Percentiles rank a stretch among this genome's conserved stretches.
Conservation (phyloP, 768 basidiomycete genomes). For the Clathrus columnatus region DNA sequence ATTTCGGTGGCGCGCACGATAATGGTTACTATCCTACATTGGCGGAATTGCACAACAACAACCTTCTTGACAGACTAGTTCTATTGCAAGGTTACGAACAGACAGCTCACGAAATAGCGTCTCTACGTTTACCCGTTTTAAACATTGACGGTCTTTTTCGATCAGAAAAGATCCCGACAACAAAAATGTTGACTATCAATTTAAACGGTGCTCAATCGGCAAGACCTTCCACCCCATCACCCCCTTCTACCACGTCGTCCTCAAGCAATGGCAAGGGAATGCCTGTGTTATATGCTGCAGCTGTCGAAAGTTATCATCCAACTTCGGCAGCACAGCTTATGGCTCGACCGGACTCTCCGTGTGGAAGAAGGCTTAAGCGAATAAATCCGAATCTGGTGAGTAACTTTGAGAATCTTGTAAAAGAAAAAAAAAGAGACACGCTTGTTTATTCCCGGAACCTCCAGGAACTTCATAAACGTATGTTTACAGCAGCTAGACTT, state of each 20-base stretch:
- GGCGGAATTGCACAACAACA: constrained; percentile 46
- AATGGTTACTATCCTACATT: constrained; percentile 50
- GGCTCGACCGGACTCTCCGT: constrained; percentile 25
- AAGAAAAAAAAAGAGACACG: background rate
- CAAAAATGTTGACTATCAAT: constrained; percentile 29
- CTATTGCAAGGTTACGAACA: constrained; percentile 44
- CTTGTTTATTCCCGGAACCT: constrained; percentile 6
- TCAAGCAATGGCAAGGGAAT: background rate
- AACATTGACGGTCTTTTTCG: constrained; percentile 44
- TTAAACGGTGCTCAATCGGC: constrained; percentile 24
- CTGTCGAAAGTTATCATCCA: background rate
- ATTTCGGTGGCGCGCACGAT: constrained; percentile 58
- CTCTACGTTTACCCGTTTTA: constrained; percentile 44
- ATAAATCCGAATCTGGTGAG: constrained; percentile 61
- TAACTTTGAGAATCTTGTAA: background rate
- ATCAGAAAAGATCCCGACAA: constrained; percentile 18
- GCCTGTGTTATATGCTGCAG: background rate
- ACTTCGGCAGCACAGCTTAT: constrained; percentile 30
- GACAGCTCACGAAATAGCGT: constrained; percentile 33
- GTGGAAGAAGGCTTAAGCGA: constrained; percentile 26
- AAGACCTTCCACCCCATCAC: constrained; percentile 40
- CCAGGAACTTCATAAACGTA: constrained; percentile 74
- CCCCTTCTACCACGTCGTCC: constrained; percentile 29
- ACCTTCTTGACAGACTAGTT: constrained; percentile 58
- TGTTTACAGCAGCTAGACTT: constrained; percentile 20